Evolutionary conservation across 2,329 filamentous ascomycete genomes (phyloP).

Genomic region (Ophiosphaerella narmari): DNA sequence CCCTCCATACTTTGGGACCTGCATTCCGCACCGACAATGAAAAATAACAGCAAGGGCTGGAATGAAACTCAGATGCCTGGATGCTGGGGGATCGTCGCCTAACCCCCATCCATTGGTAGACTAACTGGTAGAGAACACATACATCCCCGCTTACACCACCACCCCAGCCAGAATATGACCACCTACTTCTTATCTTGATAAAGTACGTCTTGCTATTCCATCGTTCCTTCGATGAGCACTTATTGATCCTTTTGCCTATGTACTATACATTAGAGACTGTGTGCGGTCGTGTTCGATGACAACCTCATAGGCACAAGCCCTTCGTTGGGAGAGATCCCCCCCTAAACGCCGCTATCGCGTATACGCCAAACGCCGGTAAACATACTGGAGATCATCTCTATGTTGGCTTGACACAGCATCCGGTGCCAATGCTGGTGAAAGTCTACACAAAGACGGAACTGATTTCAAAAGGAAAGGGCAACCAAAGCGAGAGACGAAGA

Average conservation of each 20-base stretch:
- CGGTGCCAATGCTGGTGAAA: constrained; percentile 17
- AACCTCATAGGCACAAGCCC: constrained; percentile 3
- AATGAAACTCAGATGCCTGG: background rate
- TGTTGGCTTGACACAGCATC: constrained; percentile 18
- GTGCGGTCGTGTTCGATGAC: constrained; percentile 11
- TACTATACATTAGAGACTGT: constrained; percentile 39
- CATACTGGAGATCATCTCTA: constrained; percentile 3
- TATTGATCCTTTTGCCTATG: constrained; percentile 18
- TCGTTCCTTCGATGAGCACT: background rate
- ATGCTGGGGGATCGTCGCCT: constrained; percentile 6
- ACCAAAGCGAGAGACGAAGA: background rate
- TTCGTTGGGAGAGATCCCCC: constrained; percentile 6
- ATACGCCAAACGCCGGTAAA: constrained; percentile 13
- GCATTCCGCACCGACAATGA: constrained; percentile 1
- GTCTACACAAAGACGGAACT: constrained; percentile 22
- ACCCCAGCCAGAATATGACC: constrained; percentile 13
- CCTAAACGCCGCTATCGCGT: constrained; percentile 7
- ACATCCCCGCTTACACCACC: constrained; percentile 14
- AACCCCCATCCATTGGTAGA: constrained; percentile 18
- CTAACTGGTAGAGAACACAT: constrained; percentile 10
- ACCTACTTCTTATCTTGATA: constrained; percentile 10
- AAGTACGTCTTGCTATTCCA: constrained; percentile 10
- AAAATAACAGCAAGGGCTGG: background rate
- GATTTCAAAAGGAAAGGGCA: constrained; percentile 18
- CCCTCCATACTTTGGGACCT: background rate